Conservation (phyloP, 257 asterid genomes). For the Nicotiana obtusifolia region DNA sequence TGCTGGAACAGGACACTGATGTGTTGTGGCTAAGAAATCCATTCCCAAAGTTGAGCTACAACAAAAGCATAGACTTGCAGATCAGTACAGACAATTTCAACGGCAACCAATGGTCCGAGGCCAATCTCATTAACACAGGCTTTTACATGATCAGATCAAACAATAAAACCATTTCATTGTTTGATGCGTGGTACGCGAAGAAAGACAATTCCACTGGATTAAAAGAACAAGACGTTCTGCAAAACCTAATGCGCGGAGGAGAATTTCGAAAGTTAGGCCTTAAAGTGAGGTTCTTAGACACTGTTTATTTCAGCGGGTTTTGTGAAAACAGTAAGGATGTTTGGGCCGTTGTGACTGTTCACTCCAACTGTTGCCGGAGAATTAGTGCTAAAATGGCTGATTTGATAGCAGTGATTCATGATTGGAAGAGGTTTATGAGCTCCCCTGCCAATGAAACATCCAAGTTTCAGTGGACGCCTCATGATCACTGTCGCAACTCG, state of each 20-base stretch:
- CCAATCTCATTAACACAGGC: conserved; percentile 40
- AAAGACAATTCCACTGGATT: conserved; percentile 19
- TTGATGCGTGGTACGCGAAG: conserved; percentile 33
- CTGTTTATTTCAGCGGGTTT: conserved; percentile 42
- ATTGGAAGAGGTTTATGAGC: conserved; percentile 33
- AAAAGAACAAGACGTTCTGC: conserved; percentile 48
- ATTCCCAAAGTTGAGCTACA: conserved; percentile 16
- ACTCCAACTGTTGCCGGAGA: conserved; percentile 46
- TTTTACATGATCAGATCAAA: conserved; percentile 47
- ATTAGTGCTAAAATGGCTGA: conserved; percentile 41
- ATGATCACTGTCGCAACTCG: conserved; percentile 24
- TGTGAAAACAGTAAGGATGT: conserved; percentile 35
- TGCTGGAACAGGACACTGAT: conserved; percentile 34
- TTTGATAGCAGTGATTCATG: conserved; percentile 31
- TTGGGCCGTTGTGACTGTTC: conserved; percentile 31
- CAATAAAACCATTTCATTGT: conserved; percentile 32
- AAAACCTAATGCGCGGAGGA: conserved; percentile 18
- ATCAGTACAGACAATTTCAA: conserved; percentile 35
- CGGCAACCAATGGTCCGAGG: conserved; percentile 19
- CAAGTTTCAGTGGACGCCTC: conserved; percentile 29
- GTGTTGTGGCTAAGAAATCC: conserved; percentile 50
- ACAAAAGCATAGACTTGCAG: conserved; percentile 26
- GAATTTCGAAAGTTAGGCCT: conserved; percentile 21
- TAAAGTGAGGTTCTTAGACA: conserved; percentile 30
- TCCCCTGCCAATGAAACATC: conserved; percentile 9